Evolutionary conservation across 257 asterid species (phyloP), one percentile per base, ranked within the genome.

Genomic region (Nicotiana tabacum): DNA sequence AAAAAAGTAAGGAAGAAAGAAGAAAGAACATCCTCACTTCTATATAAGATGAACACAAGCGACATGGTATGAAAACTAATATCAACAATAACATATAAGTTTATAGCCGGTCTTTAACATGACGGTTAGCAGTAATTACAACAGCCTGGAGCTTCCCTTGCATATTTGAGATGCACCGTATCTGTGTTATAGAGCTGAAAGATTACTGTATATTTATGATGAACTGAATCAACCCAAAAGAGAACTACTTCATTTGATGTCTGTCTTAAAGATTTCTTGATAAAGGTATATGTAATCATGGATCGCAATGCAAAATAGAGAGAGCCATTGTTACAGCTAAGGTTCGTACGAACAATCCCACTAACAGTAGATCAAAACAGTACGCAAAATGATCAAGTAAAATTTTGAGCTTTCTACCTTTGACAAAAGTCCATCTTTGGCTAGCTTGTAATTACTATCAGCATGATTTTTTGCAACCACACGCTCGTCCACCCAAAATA

Each of bases 401-500:
- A 43, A 74, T n/a, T 24, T 18, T 37, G 35, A 69, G 65, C 78
- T 27, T 66, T 43, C 66, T 91, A 96, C 99, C 99, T 94, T 96
- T 35, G 99, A 91, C 87, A 96, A 85, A 82, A 96, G 83, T 8
- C 88, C 86, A 80, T 94, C 99, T 87, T 92, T 96, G 32, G 89
- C 92, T 80, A 93, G 93, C 92, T 91, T 96, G 90, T 96, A 96
- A 86, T 96, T 96, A 91, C 98, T 96, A 66, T 96, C 99, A 12
- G 88, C 84, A 46, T 96, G 98, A 85, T 85, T 94, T 90, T 92
- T 96, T 1, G 99, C 86, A 85, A 96, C 99, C 32, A 92, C 98
- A 0, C 98, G 98, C 88, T 96, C 99, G 12, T 94, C 99, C 12
- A 88, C 98, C 93, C 95, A 94, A 86, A 94, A 94, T 81, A 96